Base-by-base conservation (phyloP, 2,329 filamentous ascomycete species). In the Knufia petricola region DNA sequence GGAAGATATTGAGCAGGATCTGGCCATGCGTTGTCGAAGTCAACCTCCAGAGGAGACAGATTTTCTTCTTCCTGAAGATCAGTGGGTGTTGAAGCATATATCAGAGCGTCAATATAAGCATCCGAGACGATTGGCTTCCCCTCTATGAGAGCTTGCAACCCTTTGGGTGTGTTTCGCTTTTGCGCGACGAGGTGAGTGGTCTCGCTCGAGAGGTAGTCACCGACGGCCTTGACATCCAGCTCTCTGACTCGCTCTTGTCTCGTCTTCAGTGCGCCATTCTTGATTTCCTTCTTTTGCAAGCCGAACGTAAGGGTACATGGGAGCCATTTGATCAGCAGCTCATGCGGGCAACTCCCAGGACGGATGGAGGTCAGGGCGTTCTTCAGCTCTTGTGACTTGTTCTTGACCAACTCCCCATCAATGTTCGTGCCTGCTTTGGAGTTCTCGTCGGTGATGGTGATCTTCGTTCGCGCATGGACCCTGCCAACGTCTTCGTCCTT, bases 161-260 rank as follows among this genome's bases (percentile, higher is more conserved):
- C 87, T 56, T 87, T 88, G 0, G 89, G 78, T 0, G 87, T 90
- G 63, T 96, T 98, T 41, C 92, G 78, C 66, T 94, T 95, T 63
- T 81, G 85, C 6, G 87, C 82, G 28, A 96, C 81, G 9, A 94
- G 84, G 64, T 96, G 89, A 0, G 90, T 95, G 0, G 90, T 95
- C 23, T 76, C 69, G 13, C 70, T 74, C 21, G 75, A 69, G 20
- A 85, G 69, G 38, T 87, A 95, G 3, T 88, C 82, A 37, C 78
- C 73, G 12, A 85, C 70, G 12, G 87, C 82, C 64, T 95, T 96
- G 64, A 96, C 82, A 61, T 95, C 92, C n/a, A 94, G 74, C 38
- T 82, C 78, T 62, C 94, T 87, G 15, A 96, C 77, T 46, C 75
- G 75, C 26, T 76, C 69, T 53, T 78, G 78, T 21, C 88, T 74